Evolutionary conservation across 1,284 basidiomycete genomes (phyloP).

Genomic region (Golubevia pallescens): DNA sequence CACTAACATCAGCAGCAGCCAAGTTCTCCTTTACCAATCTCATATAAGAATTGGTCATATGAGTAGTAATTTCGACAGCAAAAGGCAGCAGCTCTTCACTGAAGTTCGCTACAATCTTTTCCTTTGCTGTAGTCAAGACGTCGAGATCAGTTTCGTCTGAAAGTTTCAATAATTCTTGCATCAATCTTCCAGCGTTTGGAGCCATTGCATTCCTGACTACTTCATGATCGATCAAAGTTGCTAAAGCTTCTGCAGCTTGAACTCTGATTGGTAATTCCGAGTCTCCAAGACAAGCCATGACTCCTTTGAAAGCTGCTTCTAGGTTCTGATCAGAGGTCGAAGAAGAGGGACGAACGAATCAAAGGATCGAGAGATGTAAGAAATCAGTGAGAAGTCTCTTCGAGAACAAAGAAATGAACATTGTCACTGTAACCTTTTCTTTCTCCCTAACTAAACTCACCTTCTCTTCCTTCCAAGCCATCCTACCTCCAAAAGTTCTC

Average conservation of each 20-base stretch:
- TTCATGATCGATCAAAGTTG: constrained; percentile 75
- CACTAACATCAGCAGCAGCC: not conserved
- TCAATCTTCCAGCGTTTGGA: constrained; percentile 82
- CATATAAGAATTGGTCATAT: constrained; percentile 70
- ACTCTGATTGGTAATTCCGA: constrained; percentile 81
- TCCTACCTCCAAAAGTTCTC: no score
- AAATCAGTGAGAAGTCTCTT: not conserved
- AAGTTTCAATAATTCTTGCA: constrained; percentile 86
- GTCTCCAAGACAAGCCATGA: constrained; percentile 68
- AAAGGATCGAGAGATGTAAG: no score
- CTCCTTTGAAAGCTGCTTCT: constrained; percentile 69
- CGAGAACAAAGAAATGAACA: not conserved
- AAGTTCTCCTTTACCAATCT: constrained; percentile 66
- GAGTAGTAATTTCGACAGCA: constrained; percentile 78
- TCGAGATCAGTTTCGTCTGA: constrained; percentile 89
- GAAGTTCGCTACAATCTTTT: constrained; percentile 84
- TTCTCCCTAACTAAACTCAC: no score
- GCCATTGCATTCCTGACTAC: constrained; percentile 77
- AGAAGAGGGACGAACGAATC: no score
- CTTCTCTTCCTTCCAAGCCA: no score
- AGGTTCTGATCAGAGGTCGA: no score
- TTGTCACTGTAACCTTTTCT: constrained; percentile 48
- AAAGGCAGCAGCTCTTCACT: constrained; percentile 84
- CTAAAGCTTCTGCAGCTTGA: constrained; percentile 80
- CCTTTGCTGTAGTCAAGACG: constrained; percentile 78